Conservation (phyloP, 345 rosid genomes). For the Pistacia atlantica region DNA sequence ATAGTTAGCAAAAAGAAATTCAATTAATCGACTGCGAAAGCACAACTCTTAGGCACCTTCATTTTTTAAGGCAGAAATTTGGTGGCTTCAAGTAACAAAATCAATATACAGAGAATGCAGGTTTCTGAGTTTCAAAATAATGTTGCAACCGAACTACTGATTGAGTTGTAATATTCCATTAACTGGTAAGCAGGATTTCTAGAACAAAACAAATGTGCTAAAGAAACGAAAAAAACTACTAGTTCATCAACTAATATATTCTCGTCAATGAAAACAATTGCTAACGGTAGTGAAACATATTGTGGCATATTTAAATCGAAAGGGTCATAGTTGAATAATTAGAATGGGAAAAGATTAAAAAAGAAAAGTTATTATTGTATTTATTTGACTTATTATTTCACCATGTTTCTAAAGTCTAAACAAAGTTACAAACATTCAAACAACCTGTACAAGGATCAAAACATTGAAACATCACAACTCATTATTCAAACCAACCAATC, state of each 20-base stretch:
- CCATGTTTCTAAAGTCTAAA: background rate
- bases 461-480: background rate
- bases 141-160: background rate
- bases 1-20: background rate
- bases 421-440: background rate
- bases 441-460: background rate
- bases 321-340: background rate
- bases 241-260: too few relatives aligned
- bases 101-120: background rate
- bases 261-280: background rate
- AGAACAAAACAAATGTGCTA: background rate
- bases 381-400: background rate
- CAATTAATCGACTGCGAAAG: background rate
- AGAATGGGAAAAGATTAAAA: background rate
- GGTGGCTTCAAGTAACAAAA: background rate
- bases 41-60: background rate
- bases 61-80: slow-evolving; percentile 5
- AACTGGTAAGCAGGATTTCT: background rate
- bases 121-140: background rate
- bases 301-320: background rate
- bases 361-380: background rate
- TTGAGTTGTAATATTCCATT: background rate
- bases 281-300: background rate
- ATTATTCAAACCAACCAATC: too few relatives aligned
- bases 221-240: too few relatives aligned